A percentile compares a stretch with the other conserved stretches of the same genome.
Evolutionary conservation across 352 stramenopile genomes (phyloP).

Genomic region (Pythium rishiriense): DNA sequence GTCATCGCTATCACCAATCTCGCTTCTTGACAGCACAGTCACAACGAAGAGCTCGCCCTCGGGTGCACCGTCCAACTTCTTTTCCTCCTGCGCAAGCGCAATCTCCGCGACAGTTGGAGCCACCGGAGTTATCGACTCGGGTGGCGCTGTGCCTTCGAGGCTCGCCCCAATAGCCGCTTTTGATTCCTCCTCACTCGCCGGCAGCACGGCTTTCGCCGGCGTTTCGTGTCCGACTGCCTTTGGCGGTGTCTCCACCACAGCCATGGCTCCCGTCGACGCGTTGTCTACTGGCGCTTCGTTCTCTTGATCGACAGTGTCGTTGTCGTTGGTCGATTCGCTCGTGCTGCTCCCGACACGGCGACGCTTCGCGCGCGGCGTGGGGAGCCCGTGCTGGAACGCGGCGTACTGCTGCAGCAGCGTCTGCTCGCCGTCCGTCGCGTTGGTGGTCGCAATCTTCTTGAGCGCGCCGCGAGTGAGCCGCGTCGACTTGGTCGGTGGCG

Average conservation of each 20-base stretch:
- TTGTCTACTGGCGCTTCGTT: neutral
- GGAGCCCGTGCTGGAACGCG: constrained; percentile 27
- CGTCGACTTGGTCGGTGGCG: neutral
- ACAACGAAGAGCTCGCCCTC: constrained; percentile 64
- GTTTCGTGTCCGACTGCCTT: neutral
- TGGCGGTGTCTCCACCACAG: neutral
- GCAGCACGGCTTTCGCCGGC: neutral
- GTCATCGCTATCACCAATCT: constrained; percentile 44
- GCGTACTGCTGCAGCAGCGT: constrained; percentile 19
- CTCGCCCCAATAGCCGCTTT: neutral
- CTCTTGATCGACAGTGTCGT: constrained; percentile 8
- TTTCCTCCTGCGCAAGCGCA: constrained; percentile 33
- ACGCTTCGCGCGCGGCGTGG: constrained; percentile 9
- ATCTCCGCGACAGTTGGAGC: constrained; percentile 18
- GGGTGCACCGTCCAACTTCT: constrained; percentile 45
- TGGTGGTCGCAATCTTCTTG: constrained; percentile 13
- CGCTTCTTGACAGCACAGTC: constrained; percentile 43
- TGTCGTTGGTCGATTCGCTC: constrained; percentile 13
- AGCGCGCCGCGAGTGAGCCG: constrained; percentile 25
- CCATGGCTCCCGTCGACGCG: neutral
- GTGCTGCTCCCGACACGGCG: constrained; percentile 17
- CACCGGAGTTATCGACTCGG: neutral
- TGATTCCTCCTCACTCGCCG: neutral
- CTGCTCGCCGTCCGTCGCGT: neutral
- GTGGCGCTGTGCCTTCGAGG: neutral